Percentiles rank a stretch among this genome's conserved stretches.
Evolutionary conservation across 2,329 filamentous ascomycete genomes (phyloP).

Genomic region (Exophiala phaeomuriformis): DNA sequence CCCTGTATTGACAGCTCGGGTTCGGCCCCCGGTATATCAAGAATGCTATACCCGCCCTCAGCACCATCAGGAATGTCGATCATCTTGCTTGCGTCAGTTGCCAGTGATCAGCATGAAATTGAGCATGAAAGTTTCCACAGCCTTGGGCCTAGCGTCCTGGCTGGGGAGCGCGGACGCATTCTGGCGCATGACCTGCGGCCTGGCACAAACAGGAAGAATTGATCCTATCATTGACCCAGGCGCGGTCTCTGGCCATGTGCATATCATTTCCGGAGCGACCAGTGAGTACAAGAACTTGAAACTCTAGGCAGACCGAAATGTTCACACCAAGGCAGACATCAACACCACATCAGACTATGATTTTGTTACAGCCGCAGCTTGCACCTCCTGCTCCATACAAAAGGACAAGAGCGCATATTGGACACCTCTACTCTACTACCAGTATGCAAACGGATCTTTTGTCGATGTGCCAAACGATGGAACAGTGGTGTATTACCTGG

Average conservation of each 20-base stretch:
- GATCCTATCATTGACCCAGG: constrained; percentile 67
- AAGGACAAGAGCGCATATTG: constrained; percentile 83
- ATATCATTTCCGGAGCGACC: constrained; percentile 7
- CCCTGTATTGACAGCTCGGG: neutral
- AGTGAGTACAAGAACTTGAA: constrained; percentile 46
- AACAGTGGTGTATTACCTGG: constrained; percentile 37
- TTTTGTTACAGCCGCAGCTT: constrained; percentile 54
- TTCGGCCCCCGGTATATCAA: neutral
- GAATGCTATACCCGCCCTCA: neutral
- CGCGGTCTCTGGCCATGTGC: constrained; percentile 37
- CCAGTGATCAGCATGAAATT: constrained; percentile 3
- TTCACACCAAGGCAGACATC: constrained; percentile 50
- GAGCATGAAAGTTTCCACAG: neutral
- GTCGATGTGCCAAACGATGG: constrained; percentile 39
- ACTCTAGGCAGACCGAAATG: neutral
- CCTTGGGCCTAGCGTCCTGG: constrained; percentile 4
- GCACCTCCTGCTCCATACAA: constrained; percentile 71
- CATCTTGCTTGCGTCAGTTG: neutral
- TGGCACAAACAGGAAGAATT: constrained; percentile 59
- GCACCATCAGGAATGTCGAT: neutral
- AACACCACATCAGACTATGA: constrained; percentile 49
- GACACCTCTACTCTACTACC: constrained; percentile 70
- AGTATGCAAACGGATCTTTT: constrained; percentile 52
- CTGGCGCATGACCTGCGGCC: constrained; percentile 81
- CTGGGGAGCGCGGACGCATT: constrained; percentile 56